These are phyloP conservation scores for Raffaelea albimanens DNA, from an alignment of 2,329 filamentous ascomycete species.

Conservation along the genomic window DNA sequence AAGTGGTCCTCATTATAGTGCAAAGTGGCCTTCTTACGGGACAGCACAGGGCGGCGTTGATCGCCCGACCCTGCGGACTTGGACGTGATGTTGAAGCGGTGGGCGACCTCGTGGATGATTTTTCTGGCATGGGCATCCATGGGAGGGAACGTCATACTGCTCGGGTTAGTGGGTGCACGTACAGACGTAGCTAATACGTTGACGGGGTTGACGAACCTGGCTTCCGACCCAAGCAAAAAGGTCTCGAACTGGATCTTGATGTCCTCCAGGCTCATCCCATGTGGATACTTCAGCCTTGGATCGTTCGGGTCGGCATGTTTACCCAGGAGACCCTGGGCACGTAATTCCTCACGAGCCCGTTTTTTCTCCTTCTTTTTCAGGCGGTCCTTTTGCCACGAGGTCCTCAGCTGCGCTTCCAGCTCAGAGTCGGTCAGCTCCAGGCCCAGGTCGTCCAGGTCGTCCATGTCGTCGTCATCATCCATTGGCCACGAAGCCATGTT, in stretches of 20 bases:
- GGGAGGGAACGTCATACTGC: constrained; percentile 65
- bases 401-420: constrained; percentile 48
- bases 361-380: constrained; percentile 63
- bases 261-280: constrained; percentile 61
- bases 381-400: constrained; percentile 57
- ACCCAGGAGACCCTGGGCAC: constrained; percentile 56
- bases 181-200: neutral
- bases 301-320: constrained; percentile 46
- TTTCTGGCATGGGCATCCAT: constrained; percentile 75
- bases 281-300: constrained; percentile 60
- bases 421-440: constrained; percentile 52
- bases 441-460: constrained; percentile 17
- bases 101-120: constrained; percentile 69
- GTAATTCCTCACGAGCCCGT: constrained; percentile 58
- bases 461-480: constrained; percentile 39
- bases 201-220: constrained; percentile 41
- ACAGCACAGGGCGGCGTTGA: constrained; percentile 66
- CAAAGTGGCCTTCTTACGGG: constrained; percentile 60
- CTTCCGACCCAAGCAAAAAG: constrained; percentile 57
- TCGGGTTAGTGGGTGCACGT: too few relatives aligned
- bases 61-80: constrained; percentile 70
- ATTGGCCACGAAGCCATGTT: constrained; percentile 72
- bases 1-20: constrained; percentile 50
- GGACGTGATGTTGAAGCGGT: constrained; percentile 68
- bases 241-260: constrained; percentile 61